phyloP scores from a whole-genome alignment of 1,139 yeast species.

The Scheffersomyces stambukii region DNA sequence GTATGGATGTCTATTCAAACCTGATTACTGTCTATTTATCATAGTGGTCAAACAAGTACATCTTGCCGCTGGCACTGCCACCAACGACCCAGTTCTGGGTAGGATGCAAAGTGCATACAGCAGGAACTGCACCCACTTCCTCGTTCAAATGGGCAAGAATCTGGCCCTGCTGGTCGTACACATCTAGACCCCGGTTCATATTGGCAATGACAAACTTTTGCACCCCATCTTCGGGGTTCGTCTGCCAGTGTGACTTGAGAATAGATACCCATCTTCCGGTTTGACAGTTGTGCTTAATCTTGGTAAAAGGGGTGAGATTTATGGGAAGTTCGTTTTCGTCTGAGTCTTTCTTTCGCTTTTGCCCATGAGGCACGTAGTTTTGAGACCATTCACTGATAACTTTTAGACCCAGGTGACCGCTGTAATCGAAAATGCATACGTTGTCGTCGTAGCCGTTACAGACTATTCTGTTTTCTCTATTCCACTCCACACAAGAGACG shows the following conservation, averaged over 20 bases:
- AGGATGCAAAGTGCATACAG: constrained; percentile 80
- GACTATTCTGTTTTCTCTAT: constrained; percentile 66
- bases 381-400: constrained; percentile 25
- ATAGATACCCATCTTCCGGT: constrained; percentile 97
- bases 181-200: constrained; percentile 83
- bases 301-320: constrained; percentile 51
- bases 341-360: constrained; percentile 14
- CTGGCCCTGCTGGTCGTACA: constrained; percentile 71
- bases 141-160: constrained; percentile 72
- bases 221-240: constrained; percentile 60
- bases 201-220: constrained; percentile 89
- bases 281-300: constrained; percentile 84
- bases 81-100: constrained; percentile 87
- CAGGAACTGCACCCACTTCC: constrained; percentile 83
- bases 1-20: too few species aligned
- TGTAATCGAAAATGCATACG: constrained; percentile 49
- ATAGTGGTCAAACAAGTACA: constrained; percentile 50
- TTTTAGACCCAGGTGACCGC: constrained; percentile 11
- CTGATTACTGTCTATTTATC: not conserved
- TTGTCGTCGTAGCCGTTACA: constrained; percentile 93
- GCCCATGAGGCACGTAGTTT: constrained; percentile 17
- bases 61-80: constrained; percentile 93
- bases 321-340: constrained; percentile 22
- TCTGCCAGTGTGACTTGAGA: constrained; percentile 81
- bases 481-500: constrained; percentile 86